A percentile compares a stretch with the other conserved stretches of the same genome.
Conservation (phyloP, 1,284 basidiomycete species). For the Irpex rosettiformis region DNA sequence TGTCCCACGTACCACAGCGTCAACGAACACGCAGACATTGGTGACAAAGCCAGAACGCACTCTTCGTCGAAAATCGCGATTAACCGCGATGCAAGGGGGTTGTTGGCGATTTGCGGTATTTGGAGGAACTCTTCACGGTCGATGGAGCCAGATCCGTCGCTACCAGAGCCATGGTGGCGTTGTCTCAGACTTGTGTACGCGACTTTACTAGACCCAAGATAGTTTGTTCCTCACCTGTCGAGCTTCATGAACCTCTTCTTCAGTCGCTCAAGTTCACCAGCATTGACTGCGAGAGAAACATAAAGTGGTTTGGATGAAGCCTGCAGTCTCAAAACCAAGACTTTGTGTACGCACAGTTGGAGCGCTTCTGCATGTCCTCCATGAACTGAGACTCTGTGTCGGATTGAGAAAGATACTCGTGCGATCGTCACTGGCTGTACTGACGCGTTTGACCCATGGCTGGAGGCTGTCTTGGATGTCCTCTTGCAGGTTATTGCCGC, state of each 20-base stretch:
- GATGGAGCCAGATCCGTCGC: conserved; percentile 95
- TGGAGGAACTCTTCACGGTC: conserved; percentile 98
- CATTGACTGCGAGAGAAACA: conserved; percentile 65
- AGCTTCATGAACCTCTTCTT: conserved; percentile 99
- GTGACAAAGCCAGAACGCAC: conserved; percentile 45
- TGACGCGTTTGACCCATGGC: conserved; percentile 77
- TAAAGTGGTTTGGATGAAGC: conserved; percentile 5
- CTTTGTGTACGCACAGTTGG: conserved; percentile 71
- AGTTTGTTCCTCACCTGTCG: conserved; percentile 60
- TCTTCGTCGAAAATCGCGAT: conserved; percentile 99
- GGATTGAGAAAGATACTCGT: conserved; percentile 9
- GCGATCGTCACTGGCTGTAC: conserved; percentile 28
- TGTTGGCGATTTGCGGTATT: conserved; percentile 98
- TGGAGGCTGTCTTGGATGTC: conserved; percentile 11
- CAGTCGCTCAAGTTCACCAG: conserved; percentile 86
- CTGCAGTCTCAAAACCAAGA: conserved; percentile 6
- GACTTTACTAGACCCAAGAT: not conserved
- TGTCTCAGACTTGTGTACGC: not conserved
- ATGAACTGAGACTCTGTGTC: conserved; percentile 82
- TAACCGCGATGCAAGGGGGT: conserved; percentile 95
- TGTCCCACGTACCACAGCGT: conserved; percentile 31
- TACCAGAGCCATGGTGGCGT: conserved; percentile 26
- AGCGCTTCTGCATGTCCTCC: conserved; percentile 90
- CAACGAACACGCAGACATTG: not conserved
- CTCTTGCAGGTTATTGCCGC: conserved; percentile 1